phyloP scores from a whole-genome alignment of 108 stramenopile species.

The Tribonema minus region DNA sequence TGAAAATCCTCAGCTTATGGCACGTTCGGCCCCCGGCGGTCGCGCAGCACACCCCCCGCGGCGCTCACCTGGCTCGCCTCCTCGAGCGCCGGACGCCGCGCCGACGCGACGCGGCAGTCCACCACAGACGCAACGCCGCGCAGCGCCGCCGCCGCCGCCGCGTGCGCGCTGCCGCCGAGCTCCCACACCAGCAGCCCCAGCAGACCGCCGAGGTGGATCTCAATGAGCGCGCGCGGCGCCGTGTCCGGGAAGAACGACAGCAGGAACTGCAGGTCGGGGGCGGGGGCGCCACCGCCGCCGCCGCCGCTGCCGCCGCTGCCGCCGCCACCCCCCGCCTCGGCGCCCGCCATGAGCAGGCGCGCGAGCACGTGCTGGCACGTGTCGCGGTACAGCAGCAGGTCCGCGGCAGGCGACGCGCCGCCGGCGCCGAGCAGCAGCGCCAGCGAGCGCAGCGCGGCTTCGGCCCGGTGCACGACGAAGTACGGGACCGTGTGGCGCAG shows the following conservation, averaged over 20 bases:
- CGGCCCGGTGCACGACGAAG: neutral
- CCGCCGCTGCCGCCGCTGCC: too few species aligned
- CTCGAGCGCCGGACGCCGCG: constrained; percentile 13
- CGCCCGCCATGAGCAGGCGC: constrained; percentile 21
- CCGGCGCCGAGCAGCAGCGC: too few species aligned
- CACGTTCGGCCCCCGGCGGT: neutral
- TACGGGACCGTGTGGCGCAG: neutral
- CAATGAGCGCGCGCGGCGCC: constrained; percentile 20
- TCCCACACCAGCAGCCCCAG: constrained; percentile 28
- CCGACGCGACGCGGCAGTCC: neutral
- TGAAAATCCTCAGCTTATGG: neutral
- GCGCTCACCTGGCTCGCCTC: constrained; percentile 7
- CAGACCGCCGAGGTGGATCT: constrained; percentile 10
- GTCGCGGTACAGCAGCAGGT: constrained; percentile 24
- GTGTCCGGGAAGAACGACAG: constrained; percentile 34
- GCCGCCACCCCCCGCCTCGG: constrained; percentile 3
- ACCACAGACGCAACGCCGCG: constrained; percentile 14
- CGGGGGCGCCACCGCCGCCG: too few species aligned
- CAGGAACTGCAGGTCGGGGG: constrained; percentile 20
- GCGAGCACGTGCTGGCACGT: constrained; percentile 25
- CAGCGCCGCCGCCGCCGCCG: too few species aligned
- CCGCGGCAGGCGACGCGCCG: too few species aligned
- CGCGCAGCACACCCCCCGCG: neutral
- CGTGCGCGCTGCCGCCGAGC: too few species aligned
- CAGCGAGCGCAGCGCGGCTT: constrained; percentile 3